phyloP scores from a whole-genome alignment of 1,284 basidiomycete species.

The Ustilago shanxiensis region DNA sequence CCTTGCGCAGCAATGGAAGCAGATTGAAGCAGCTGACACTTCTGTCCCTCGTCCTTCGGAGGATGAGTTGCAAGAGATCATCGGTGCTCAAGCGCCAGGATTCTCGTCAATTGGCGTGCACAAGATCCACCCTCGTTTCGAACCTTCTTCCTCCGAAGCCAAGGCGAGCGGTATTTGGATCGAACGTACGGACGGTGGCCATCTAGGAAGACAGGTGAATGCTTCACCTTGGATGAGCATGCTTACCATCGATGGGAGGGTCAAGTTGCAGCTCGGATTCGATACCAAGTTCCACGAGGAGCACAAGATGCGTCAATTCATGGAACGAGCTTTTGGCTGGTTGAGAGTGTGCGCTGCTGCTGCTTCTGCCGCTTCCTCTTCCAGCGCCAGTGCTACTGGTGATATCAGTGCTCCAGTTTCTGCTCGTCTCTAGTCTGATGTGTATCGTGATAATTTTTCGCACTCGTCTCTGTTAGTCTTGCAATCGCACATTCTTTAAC shows the following conservation, averaged over 20 bases:
- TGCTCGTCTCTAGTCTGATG: conserved; percentile 21
- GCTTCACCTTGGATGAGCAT: conserved; percentile 51
- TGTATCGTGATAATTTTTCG: neutral
- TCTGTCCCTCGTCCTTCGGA: neutral
- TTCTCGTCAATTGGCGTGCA: conserved; percentile 26
- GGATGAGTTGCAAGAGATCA: conserved; percentile 13
- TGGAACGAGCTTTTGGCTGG: conserved; percentile 26
- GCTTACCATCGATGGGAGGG: conserved; percentile 31
- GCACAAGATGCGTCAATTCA: conserved; percentile 24
- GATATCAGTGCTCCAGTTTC: conserved; percentile 5
- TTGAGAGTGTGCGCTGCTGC: conserved; percentile 29
- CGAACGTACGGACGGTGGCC: conserved; percentile 15
- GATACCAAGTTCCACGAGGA: conserved; percentile 40
- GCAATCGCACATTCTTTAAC: neutral
- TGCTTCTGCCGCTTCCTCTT: conserved; percentile 5
- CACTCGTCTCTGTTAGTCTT: neutral
- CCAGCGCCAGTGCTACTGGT: neutral
- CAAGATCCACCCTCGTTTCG: conserved; percentile 13
- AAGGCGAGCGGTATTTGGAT: conserved; percentile 24
- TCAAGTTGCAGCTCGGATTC: conserved; percentile 42
- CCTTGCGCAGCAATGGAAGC: conserved; percentile 15
- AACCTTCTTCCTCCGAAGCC: conserved; percentile 11
- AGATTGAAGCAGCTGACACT: conserved; percentile 8
- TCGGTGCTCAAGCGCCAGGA: conserved; percentile 38
- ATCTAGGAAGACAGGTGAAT: conserved; percentile 42